Conservation (phyloP, 805 yeast species). For the Candida pseudoglaebosa region DNA sequence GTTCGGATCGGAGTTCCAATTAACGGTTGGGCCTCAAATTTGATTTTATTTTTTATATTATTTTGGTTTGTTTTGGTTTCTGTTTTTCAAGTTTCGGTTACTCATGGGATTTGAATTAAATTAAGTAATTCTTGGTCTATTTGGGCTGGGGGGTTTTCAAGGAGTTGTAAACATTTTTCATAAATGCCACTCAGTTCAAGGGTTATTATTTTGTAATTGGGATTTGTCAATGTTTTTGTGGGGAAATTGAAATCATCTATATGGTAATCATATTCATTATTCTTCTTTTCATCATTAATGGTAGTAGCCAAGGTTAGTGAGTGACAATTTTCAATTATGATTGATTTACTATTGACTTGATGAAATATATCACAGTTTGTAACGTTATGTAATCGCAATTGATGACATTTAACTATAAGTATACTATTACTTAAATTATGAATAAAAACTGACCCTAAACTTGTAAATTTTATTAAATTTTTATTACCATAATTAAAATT, state of each 20-base stretch:
- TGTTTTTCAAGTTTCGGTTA: too few species aligned
- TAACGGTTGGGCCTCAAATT: too few species aligned
- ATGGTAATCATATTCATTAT: too few species aligned
- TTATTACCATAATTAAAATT: constrained; percentile 17
- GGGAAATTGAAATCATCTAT: constrained; percentile 32
- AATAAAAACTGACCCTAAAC: constrained; percentile 29
- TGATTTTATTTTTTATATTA: too few species aligned
- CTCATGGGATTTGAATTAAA: too few species aligned
- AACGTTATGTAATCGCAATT: constrained; percentile 24
- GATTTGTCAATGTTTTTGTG: constrained; percentile 12
- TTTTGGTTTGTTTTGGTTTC: too few species aligned
- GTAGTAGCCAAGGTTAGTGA: constrained; percentile 8
- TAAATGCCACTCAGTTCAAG: neutral
- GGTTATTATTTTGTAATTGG: constrained; percentile 5
- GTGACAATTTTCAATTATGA: constrained; percentile 31
- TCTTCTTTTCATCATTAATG: too few species aligned
- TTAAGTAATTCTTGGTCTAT: too few species aligned
- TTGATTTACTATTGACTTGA: constrained; percentile 17
- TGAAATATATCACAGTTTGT: constrained; percentile 15
- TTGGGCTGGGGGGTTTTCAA: neutral
- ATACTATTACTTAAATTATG: constrained; percentile 17
- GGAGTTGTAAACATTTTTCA: neutral
- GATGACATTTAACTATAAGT: constrained; percentile 24
- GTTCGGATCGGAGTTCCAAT: too few species aligned
- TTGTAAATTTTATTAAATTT: constrained; percentile 14